Percentiles rank a stretch among this genome's conserved stretches.
phyloP scores from a whole-genome alignment of 108 stramenopile species.

The Cyclotella kingstonii region DNA sequence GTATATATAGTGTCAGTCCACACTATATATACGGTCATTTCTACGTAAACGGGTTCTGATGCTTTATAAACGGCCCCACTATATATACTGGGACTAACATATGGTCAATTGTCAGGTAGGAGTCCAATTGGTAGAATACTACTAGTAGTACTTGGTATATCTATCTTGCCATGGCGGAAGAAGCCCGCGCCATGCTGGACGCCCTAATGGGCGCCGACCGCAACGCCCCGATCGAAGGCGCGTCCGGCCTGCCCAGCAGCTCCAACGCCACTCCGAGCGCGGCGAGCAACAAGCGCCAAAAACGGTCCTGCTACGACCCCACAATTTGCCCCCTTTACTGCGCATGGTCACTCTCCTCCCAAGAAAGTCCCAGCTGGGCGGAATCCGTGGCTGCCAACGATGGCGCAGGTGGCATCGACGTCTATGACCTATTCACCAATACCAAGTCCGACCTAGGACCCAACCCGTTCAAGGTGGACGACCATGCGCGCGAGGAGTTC shows the following conservation, averaged over 20 bases:
- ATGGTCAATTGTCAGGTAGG: too few species aligned
- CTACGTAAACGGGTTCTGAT: too few species aligned
- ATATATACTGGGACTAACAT: too few species aligned
- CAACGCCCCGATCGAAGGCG: conserved; percentile 60
- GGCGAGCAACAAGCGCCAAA: conserved; percentile 25
- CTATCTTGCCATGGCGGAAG: conserved; percentile 69
- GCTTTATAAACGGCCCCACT: too few species aligned
- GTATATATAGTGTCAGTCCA: too few species aligned
- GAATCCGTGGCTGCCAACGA: conserved; percentile 45
- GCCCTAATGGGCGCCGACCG: conserved; percentile 87
- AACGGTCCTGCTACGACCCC: conserved; percentile 77
- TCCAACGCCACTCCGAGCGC: conserved; percentile 13
- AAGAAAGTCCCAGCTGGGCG: conserved; percentile 36
- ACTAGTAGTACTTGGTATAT: too few species aligned
- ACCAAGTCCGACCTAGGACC: conserved; percentile 81
- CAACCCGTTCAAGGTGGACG: conserved; percentile 67
- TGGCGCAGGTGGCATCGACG: conserved; percentile 61
- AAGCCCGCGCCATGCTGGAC: conserved; percentile 79
- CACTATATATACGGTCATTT: too few species aligned
- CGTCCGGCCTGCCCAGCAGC: conserved; percentile 22
- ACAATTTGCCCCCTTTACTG: conserved; percentile 85
- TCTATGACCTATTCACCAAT: conserved; percentile 87
- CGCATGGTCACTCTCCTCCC: conserved; percentile 60
- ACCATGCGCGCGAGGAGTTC: conserved; percentile 71
- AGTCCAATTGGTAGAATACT: too few species aligned